phyloP scores from a whole-genome alignment of 805 yeast genomes.

The Candida maltosa region DNA sequence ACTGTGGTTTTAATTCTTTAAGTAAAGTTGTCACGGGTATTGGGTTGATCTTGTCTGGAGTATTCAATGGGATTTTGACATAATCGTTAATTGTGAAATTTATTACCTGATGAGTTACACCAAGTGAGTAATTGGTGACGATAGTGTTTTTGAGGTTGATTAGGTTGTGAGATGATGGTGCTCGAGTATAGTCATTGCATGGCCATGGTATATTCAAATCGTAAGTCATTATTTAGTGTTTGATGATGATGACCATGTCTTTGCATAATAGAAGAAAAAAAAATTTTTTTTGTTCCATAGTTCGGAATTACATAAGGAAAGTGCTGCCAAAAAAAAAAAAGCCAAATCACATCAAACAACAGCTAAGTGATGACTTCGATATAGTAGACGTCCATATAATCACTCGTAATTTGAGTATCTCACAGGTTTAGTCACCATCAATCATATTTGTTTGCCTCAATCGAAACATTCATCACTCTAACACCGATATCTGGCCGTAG shows the following conservation, averaged over 20 bases:
- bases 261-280: too few relatives aligned
- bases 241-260: constrained; percentile 2
- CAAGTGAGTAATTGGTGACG: constrained; percentile 53
- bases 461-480: too few relatives aligned
- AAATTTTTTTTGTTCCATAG: constrained; percentile 2
- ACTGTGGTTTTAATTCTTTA: constrained; percentile 14
- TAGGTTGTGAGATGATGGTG: constrained; percentile 42
- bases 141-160: constrained; percentile 46
- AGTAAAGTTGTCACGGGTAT: constrained; percentile 21
- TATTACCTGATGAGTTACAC: constrained; percentile 75
- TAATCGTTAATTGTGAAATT: constrained; percentile 57
- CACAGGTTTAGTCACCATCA: too few relatives aligned
- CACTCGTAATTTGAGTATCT: too few relatives aligned
- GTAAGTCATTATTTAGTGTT: constrained; percentile 22
- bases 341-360: too few relatives aligned
- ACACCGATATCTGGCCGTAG: too few relatives aligned
- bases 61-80: constrained; percentile 49
- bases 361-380: too few relatives aligned
- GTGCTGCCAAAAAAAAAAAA: not conserved
- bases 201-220: constrained; percentile 81
- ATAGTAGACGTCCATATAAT: too few relatives aligned
- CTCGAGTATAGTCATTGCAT: constrained; percentile 40
- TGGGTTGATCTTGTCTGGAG: constrained; percentile 44
- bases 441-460: too few relatives aligned
- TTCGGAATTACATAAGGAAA: not conserved